A percentile compares a stretch with the other conserved stretches of the same genome.
phyloP scores from a whole-genome alignment of 1,284 basidiomycete genomes.

The Chalciporus piperatoides region DNA sequence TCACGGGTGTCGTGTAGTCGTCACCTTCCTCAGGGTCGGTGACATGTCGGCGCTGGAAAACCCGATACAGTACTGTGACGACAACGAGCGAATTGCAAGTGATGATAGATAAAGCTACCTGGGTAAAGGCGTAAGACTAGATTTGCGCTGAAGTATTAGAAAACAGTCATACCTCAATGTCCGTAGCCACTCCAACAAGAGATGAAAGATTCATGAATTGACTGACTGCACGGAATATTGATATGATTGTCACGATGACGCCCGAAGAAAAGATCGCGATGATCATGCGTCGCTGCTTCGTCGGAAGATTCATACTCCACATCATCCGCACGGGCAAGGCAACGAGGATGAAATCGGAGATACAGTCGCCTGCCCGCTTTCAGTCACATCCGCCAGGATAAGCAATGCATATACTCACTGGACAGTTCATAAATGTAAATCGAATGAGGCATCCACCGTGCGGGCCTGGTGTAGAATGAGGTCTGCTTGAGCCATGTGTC shows the following conservation, averaged over 20 bases:
- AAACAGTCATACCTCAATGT: constrained; percentile 21
- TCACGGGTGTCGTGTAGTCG: constrained; percentile 5
- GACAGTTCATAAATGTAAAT: constrained; percentile 15
- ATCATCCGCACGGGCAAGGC: constrained; percentile 15
- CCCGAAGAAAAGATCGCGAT: constrained; percentile 18
- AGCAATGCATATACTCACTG: constrained; percentile 11
- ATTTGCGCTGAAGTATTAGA: neutral
- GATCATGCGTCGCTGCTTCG: constrained; percentile 20
- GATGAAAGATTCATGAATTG: constrained; percentile 14
- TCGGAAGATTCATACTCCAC: constrained; percentile 17
- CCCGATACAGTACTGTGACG: constrained; percentile 18
- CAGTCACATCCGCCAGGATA: neutral
- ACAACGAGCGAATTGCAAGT: constrained; percentile 24
- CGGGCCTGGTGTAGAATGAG: neutral
- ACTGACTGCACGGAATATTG: constrained; percentile 19
- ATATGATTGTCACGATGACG: constrained; percentile 15
- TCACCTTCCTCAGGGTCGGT: constrained; percentile 3
- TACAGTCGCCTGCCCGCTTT: constrained; percentile 15
- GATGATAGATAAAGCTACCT: constrained; percentile 19
- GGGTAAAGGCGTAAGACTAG: constrained; percentile 5
- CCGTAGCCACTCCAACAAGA: constrained; percentile 10
- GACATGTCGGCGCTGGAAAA: neutral
- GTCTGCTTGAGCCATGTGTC: constrained; percentile 6
- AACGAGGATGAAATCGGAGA: constrained; percentile 22
- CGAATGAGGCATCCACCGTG: constrained; percentile 1